A percentile compares a stretch with the other conserved stretches of the same genome.
Conservation (phyloP, 139 green algal species). For the Choricystis sp. region DNA sequence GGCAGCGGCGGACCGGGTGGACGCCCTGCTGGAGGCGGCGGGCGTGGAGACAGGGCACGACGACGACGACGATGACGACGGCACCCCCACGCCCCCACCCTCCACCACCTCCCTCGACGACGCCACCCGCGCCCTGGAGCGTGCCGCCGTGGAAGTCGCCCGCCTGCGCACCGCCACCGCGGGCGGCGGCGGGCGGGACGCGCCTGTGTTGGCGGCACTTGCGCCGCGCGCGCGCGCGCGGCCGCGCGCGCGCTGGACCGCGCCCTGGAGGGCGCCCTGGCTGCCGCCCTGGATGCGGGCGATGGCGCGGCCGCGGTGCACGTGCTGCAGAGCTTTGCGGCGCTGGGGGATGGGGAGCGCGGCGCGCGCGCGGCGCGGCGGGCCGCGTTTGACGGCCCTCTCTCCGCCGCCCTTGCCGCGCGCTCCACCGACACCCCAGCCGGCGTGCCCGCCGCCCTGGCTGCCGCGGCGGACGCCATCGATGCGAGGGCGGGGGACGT, state of each 20-base stretch:
- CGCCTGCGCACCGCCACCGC: not conserved
- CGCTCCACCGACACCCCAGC: not conserved
- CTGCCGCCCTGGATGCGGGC: not conserved
- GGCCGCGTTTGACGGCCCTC: not conserved
- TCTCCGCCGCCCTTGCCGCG: not conserved
- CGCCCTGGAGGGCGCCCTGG: constrained; percentile 25
- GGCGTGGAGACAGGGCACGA: constrained; percentile 64
- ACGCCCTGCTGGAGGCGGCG: not conserved
- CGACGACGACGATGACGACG: too few relatives aligned
- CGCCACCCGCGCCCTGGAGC: not conserved
- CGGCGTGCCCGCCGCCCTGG: not conserved
- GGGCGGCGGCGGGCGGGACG: not conserved
- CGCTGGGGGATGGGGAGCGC: not conserved
- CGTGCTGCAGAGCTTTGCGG: constrained; percentile 3
- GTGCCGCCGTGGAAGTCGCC: not conserved
- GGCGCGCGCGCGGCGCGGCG: too few relatives aligned
- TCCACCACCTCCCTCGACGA: not conserved
- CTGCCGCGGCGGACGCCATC: not conserved
- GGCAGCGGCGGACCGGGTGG: not conserved
- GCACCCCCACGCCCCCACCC: too few relatives aligned
- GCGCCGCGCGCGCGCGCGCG: not conserved
- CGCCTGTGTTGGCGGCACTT: not conserved
- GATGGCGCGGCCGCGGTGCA: constrained; percentile 4
- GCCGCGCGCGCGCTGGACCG: not conserved
- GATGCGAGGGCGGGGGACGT: too few relatives aligned